Percentiles rank a stretch among this genome's conserved stretches.
These are phyloP conservation scores for Microsporum ferrugineum DNA, from an alignment of 2,329 filamentous ascomycete species.

Conservation along the genomic window DNA sequence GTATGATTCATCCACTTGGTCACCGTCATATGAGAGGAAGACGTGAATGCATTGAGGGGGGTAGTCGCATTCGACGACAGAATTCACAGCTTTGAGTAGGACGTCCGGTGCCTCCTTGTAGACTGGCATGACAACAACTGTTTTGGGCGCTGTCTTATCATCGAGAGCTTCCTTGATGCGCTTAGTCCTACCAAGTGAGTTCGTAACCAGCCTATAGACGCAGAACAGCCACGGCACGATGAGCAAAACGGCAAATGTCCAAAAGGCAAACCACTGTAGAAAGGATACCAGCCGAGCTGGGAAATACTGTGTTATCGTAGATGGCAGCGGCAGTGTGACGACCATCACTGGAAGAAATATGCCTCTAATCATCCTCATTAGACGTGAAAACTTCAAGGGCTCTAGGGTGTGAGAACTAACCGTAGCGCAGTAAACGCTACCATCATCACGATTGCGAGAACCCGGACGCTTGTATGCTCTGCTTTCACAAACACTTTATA, in stretches of 20 bases:
- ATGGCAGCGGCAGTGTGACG: constrained; percentile 75
- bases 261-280: constrained; percentile 93
- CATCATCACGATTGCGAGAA: constrained; percentile 66
- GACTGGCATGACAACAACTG: constrained; percentile 92
- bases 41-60: constrained; percentile 85
- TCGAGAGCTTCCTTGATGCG: constrained; percentile 75
- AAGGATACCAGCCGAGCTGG: constrained; percentile 55
- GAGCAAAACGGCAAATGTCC: constrained; percentile 74
- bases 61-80: constrained; percentile 87
- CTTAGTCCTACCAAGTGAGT: constrained; percentile 69
- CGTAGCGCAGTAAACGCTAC: constrained; percentile 62
- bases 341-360: constrained; percentile 92
- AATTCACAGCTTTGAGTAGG: constrained; percentile 75
- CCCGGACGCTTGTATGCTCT: constrained; percentile 69
- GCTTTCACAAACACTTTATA: constrained; percentile 81
- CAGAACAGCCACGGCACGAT: constrained; percentile 88
- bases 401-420: constrained; percentile 39
- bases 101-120: constrained; percentile 84
- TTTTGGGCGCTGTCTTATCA: constrained; percentile 77
- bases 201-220: constrained; percentile 79
- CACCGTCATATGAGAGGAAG: constrained; percentile 90
- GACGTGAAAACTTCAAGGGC: not conserved
- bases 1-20: constrained; percentile 78
- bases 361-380: constrained; percentile 38
- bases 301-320: constrained; percentile 59